phyloP scores from a whole-genome alignment of 257 asterid genomes.

The Marsdenia floribunda region DNA sequence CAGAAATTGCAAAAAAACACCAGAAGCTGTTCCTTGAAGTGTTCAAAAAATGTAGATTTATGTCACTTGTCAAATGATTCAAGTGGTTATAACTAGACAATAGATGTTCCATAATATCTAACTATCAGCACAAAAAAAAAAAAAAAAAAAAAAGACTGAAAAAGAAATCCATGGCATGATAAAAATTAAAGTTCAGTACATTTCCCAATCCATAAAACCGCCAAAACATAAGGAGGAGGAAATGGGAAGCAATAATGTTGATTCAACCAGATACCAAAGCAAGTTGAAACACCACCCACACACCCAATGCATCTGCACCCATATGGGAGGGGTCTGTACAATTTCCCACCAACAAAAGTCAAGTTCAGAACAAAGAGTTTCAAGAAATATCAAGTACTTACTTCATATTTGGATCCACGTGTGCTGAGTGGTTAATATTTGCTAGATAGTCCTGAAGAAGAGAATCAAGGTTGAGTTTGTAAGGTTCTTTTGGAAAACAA shows the following conservation, averaged over 20 bases:
- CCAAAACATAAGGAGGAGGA: neutral
- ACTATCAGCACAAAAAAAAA: neutral
- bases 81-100: neutral
- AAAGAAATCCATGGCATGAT: neutral
- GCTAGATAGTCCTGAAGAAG: constrained; percentile 70
- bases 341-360: neutral
- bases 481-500: neutral
- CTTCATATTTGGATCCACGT: constrained; percentile 57
- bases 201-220: neutral
- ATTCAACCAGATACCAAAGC: neutral
- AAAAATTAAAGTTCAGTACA: neutral
- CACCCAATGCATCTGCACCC: neutral
- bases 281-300: neutral
- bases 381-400: constrained; percentile 31
- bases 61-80: neutral
- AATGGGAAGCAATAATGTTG: neutral
- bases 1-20: neutral
- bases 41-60: neutral
- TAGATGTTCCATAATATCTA: neutral
- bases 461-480: constrained; percentile 6
- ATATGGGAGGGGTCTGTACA: neutral
- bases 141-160: neutral
- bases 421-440: constrained; percentile 47
- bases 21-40: neutral
- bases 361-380: neutral